phyloP scores from a whole-genome alignment of 2,329 filamentous ascomycete genomes.

The Proliferodiscus dingleyae region DNA sequence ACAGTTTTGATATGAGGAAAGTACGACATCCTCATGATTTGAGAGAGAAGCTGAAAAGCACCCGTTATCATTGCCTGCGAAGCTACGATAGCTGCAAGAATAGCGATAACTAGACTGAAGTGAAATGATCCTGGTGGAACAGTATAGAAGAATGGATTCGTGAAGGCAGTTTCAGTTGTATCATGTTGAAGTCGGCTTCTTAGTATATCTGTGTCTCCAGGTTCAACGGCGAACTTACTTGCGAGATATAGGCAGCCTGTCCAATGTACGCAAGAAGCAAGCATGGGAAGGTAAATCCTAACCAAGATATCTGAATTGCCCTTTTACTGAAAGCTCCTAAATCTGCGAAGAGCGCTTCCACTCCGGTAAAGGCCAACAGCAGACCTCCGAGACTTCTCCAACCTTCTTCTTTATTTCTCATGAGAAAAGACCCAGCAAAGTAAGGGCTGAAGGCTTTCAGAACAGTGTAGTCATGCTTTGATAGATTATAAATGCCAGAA shows the following conservation, averaged over 20 bases:
- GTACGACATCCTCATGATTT: conserved; percentile 65
- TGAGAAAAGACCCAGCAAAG: conserved; percentile 57
- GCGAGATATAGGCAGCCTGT: conserved; percentile 68
- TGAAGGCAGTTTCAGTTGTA: conserved; percentile 52
- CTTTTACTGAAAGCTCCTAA: conserved; percentile 67
- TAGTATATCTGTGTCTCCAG: background rate
- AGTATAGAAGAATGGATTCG: conserved; percentile 70
- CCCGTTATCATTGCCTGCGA: conserved; percentile 76
- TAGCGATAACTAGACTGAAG: conserved; percentile 61
- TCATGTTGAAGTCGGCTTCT: conserved; percentile 24
- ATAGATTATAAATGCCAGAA: conserved; percentile 61
- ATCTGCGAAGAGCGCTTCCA: conserved; percentile 76
- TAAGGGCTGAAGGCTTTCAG: conserved; percentile 53
- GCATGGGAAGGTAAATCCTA: conserved; percentile 64
- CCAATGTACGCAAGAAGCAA: conserved; percentile 46
- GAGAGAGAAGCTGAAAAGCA: conserved; percentile 62
- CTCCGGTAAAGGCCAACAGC: conserved; percentile 68
- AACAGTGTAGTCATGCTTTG: conserved; percentile 47
- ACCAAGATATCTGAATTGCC: conserved; percentile 70
- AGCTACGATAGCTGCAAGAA: conserved; percentile 68
- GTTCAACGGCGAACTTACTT: conserved; percentile 11
- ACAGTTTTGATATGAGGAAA: conserved; percentile 72
- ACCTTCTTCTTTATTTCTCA: conserved; percentile 52
- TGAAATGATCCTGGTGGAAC: conserved; percentile 65
- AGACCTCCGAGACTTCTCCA: conserved; percentile 67